These are phyloP conservation scores for Vanderwaltozyma yarrowii DNA, from an alignment of 805 yeast species.

Conservation along the genomic window DNA sequence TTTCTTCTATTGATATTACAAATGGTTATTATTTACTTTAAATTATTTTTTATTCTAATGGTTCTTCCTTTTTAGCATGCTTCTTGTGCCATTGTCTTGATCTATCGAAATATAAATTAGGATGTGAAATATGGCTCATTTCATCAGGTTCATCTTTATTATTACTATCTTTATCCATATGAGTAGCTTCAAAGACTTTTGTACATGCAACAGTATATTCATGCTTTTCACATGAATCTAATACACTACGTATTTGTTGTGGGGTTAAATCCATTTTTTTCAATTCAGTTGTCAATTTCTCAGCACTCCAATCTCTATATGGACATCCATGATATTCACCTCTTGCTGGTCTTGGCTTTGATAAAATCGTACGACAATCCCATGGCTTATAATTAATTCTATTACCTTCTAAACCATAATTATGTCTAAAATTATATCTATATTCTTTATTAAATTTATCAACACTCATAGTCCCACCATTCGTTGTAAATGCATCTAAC, in stretches of 20 bases:
- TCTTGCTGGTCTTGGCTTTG: slow-evolving; percentile 57
- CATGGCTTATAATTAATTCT: slow-evolving; percentile 77
- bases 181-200: slow-evolving; percentile 67
- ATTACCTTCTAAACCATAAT: slow-evolving; percentile 87
- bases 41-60: too few species aligned
- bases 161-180: slow-evolving; percentile 29
- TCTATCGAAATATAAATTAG: slow-evolving; percentile 79
- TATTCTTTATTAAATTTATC: slow-evolving; percentile 85
- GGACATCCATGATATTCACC: slow-evolving; percentile 90
- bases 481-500: slow-evolving; percentile 58
- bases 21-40: too few species aligned
- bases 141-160: slow-evolving; percentile 32
- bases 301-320: slow-evolving; percentile 64
- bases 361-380: slow-evolving; percentile 70
- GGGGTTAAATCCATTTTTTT: slow-evolving; percentile 34
- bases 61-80: neutral
- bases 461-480: slow-evolving; percentile 39
- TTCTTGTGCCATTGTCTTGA: slow-evolving; percentile 36
- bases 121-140: slow-evolving; percentile 65
- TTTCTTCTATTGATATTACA: too few species aligned
- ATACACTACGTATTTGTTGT: slow-evolving; percentile 43
- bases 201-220: slow-evolving; percentile 86
- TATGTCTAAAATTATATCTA: slow-evolving; percentile 77
- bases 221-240: slow-evolving; percentile 56
- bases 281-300: slow-evolving; percentile 47